A percentile compares a stretch with the other conserved stretches of the same genome.
Conservation (phyloP, 176 grass and related monocot genomes). For the Thinopyrum elongatum region DNA sequence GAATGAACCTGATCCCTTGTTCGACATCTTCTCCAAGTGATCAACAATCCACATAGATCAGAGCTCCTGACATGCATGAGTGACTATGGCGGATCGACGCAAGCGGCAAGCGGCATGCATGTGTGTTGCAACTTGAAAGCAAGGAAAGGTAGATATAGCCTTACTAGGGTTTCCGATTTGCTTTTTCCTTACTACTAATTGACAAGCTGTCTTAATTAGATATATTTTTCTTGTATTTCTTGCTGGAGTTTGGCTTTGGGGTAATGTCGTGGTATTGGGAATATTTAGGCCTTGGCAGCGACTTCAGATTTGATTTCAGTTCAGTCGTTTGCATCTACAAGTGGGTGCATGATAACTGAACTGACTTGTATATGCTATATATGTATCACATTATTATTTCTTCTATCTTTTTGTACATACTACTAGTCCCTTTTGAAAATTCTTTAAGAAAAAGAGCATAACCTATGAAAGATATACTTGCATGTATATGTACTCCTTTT, state of each 20-base stretch:
- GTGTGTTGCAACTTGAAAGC: conserved; percentile 1
- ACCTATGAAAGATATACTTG: background rate
- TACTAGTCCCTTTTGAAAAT: background rate
- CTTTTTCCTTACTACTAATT: conserved; percentile 9
- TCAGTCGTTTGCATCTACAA: conserved; percentile 20
- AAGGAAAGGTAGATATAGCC: conserved; percentile 40
- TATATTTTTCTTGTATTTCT: background rate
- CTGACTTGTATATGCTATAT: background rate
- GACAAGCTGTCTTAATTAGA: background rate
- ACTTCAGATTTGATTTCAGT: conserved; percentile 29
- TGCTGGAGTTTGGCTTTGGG: background rate
- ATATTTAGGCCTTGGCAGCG: conserved; percentile 15
- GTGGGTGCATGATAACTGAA: conserved; percentile 24
- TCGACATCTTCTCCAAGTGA: conserved; percentile 64
- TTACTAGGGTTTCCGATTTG: conserved; percentile 35
- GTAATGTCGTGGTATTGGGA: conserved; percentile 12
- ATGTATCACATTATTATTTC: background rate
- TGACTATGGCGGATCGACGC: conserved; percentile 3
- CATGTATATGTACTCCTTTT: background rate
- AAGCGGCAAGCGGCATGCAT: conserved; percentile 25
- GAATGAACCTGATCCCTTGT: conserved; percentile 67
- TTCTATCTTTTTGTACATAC: background rate
- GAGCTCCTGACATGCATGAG: background rate
- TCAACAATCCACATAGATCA: background rate
- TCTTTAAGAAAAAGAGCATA: background rate